These are phyloP conservation scores for Aphanomyces stellatus DNA, from an alignment of 352 stramenopile species.

Conservation along the genomic window DNA sequence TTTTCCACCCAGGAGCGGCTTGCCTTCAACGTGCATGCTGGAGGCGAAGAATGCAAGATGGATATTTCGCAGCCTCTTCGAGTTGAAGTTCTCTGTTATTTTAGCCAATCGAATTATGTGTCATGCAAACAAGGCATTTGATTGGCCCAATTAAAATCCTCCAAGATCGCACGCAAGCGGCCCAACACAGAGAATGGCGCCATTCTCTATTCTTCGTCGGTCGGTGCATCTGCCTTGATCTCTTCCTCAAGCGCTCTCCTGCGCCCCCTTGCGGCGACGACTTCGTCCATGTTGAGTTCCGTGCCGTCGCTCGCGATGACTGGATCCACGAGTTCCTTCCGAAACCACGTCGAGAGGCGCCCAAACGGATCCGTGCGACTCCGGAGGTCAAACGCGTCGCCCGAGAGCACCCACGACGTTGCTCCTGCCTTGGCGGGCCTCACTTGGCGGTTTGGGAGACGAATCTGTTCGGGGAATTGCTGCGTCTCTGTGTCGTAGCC, in stretches of 20 bases:
- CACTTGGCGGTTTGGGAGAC: conserved; percentile 66
- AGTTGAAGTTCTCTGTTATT: neutral
- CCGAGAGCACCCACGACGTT: conserved; percentile 49
- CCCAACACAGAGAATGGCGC: no score
- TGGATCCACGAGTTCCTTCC: conserved; percentile 59
- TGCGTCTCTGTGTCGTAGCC: conserved; percentile 80
- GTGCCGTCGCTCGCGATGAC: conserved; percentile 70
- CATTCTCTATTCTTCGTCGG: neutral
- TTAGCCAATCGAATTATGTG: neutral
- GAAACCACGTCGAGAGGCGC: conserved; percentile 71
- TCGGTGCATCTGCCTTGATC: neutral
- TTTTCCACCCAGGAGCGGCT: neutral
- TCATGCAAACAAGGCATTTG: neutral
- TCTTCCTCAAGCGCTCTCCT: conserved; percentile 9
- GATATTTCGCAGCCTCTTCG: no score
- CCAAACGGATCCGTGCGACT: conserved; percentile 73
- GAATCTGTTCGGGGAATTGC: conserved; percentile 60
- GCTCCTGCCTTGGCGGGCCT: conserved; percentile 46
- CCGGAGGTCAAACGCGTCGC: conserved; percentile 54
- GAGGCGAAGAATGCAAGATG: no score
- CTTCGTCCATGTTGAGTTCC: conserved; percentile 81
- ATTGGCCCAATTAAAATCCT: no score
- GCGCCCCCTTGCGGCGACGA: conserved; percentile 41
- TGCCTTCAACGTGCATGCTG: neutral
- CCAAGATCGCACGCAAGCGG: no score